Conservation (phyloP, 2,329 filamentous ascomycete species). For the Colletotrichum magnum region DNA sequence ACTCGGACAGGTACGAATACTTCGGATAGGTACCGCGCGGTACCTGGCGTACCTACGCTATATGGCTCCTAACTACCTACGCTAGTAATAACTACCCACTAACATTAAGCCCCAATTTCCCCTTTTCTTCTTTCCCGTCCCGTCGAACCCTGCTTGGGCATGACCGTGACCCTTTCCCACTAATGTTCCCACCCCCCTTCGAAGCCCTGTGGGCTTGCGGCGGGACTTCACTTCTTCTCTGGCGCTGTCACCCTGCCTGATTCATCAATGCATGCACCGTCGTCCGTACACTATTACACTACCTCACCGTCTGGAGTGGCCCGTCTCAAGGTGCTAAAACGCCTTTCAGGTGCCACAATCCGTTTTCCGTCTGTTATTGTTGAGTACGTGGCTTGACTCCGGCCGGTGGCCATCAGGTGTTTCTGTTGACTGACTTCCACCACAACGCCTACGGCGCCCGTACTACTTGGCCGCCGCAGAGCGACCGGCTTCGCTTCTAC, state of each 20-base stretch:
- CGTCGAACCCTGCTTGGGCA: slow-evolving; percentile 21
- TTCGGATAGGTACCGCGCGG: too few species aligned
- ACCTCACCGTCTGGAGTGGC: slow-evolving; percentile 6
- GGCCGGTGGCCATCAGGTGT: slow-evolving; percentile 20
- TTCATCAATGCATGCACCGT: slow-evolving; percentile 26
- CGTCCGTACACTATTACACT: slow-evolving; percentile 1
- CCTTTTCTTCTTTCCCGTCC: slow-evolving; percentile 23
- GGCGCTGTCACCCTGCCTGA: slow-evolving; percentile 30
- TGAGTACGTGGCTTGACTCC: slow-evolving; percentile 6
- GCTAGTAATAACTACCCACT: slow-evolving; percentile 5
- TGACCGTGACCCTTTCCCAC: background rate
- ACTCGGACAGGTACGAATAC: too few species aligned
- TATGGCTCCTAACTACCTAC: too few species aligned
- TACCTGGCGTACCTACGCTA: too few species aligned
- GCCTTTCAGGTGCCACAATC: slow-evolving; percentile 22
- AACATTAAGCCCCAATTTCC: slow-evolving; percentile 32
- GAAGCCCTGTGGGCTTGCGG: slow-evolving; percentile 22
- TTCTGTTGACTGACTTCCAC: background rate
- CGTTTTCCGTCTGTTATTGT: slow-evolving; percentile 20
- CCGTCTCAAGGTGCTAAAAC: slow-evolving; percentile 12
- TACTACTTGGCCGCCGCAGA: background rate
- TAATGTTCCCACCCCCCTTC: slow-evolving; percentile 11
- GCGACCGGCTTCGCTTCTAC: slow-evolving; percentile 2
- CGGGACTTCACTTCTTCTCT: slow-evolving; percentile 23
- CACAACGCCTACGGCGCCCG: background rate